Evolutionary conservation across 2,329 filamentous ascomycete species (phyloP), one percentile per base, ranked within the genome.

Genomic region (Trichophyton simii): DNA sequence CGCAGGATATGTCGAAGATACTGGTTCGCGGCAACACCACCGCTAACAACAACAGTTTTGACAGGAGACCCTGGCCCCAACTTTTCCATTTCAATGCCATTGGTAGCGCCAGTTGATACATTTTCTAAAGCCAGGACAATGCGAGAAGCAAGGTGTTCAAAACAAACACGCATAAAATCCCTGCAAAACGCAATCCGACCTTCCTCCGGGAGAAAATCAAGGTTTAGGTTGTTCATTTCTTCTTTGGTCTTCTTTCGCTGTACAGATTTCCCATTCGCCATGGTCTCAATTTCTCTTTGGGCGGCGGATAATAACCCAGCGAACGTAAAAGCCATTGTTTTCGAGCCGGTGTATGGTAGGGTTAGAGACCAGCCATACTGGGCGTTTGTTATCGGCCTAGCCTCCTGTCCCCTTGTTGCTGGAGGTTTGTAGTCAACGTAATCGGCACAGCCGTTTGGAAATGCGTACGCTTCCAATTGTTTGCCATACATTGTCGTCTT

Each of bases 21-120:
- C 58, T 75, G 74, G 73, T 96, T 97, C 59, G 88, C 87, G 6
- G 92, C 94, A 5, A 99, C 94, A 25, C 94, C 94, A 34, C 94
- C 94, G 44, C 90, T 88, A 3, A 97, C 81, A 8, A 97, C 89
- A 3, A 97, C 76, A 0, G 86, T 86, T 7, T 76, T 73, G 6
- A 85, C 74, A 63, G 62, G 13, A 62, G 15, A 15, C n/a, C 28
- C 6, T 44, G 48, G 25, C 11, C 15, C 28, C 7, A 34, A 15
- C 7, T 22, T 13, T 15, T 22, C 50, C 8, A 15, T 31, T 1
- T 42, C 18, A 2, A 20, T 11, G 1, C 8, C 20, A 25, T 57
- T 58, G 13, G 42, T 11, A 18, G 50, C 25, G 1, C 25, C 22
- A 18, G 31, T 11, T 11, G 68, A 66, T 9, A 75, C 67, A 8